Evolutionary conservation across 192 early-diverging fungal genomes (phyloP), one percentile per base, ranked within the genome.

Genomic region (Coemansia sp.): DNA sequence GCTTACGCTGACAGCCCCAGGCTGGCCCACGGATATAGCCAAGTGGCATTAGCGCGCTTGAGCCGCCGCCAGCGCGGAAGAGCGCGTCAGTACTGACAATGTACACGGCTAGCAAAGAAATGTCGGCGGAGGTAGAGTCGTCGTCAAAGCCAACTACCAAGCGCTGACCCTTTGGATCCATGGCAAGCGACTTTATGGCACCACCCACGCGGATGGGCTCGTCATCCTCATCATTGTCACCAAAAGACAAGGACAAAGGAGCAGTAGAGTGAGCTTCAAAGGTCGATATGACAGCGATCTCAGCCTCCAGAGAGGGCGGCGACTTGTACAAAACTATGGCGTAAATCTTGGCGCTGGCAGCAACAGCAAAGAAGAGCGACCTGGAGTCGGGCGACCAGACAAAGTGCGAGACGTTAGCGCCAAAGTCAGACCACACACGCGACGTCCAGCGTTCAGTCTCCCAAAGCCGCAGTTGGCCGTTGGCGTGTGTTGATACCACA

Each of bases 1-100:
- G 36, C 32, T 32, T 60, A 14, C 40, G 63, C 43, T 69, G 72
- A 42, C 53, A 62, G 54, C 74, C 80, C 80, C 70, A 72, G 53
- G 56, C 62, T 4, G 80, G 80, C 8, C 80, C 80, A 22, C 80
- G 73, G 18, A 82, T 60, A n/a, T 72, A 82, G 12, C 80, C 80
- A 27, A 75, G 58, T 3, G 80, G 74, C 63, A 73, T 76, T 15
- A 76, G 59, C 18, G 70, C 69, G 33, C 61, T 61, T 3, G 66
- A 65, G 22, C 62, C 69, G 14, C 65, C 69, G 1, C 80, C 80
- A 21, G 69, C 74, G 8, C 73, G 74, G 61, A 77, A 73, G 27
- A 76, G 53, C 32, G 70, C 67, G 0, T 74, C 67, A 2, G 61
- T 62, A 53, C 56, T 65, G 62, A 82, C 80, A 19, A 72, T 18